phyloP scores from a whole-genome alignment of 2,329 filamentous ascomycete species.

The Cladophialophora bantiana region DNA sequence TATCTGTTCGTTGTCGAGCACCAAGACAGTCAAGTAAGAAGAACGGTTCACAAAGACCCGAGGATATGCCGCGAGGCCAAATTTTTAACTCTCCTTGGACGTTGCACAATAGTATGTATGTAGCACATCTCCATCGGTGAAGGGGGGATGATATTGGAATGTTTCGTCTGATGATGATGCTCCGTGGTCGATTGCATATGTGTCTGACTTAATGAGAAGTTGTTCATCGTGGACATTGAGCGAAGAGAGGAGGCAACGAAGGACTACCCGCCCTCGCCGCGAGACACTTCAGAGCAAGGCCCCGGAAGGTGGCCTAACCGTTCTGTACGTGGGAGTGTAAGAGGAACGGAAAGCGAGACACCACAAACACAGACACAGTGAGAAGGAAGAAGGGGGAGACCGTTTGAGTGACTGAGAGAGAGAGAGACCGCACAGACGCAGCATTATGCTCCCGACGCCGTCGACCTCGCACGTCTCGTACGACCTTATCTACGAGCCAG shows the following conservation, averaged over 20 bases:
- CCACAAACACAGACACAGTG: neutral
- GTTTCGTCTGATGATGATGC: too few species aligned
- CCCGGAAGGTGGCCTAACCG: too few species aligned
- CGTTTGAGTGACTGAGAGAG: neutral
- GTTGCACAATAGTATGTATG: too few species aligned
- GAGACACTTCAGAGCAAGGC: too few species aligned
- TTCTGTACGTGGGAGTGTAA: neutral
- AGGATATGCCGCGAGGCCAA: neutral
- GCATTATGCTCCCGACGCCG: constrained; percentile 85
- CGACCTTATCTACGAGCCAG: constrained; percentile 88
- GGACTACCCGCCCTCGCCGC: too few species aligned
- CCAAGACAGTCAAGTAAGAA: neutral
- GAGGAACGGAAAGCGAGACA: neutral
- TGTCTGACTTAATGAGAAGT: too few species aligned
- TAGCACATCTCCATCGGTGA: too few species aligned
- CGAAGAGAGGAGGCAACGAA: too few species aligned
- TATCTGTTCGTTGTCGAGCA: neutral
- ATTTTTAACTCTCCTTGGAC: neutral
- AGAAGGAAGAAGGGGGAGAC: neutral
- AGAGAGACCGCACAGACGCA: neutral
- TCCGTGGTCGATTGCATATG: too few species aligned
- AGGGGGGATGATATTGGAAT: too few species aligned
- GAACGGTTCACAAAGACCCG: neutral
- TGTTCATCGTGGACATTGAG: too few species aligned
- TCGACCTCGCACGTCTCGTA: constrained; percentile 91